Percentiles rank a stretch among this genome's conserved stretches.
Evolutionary conservation across 192 early-diverging fungal species (phyloP).

Genomic region (Coemansia javaensis): DNA sequence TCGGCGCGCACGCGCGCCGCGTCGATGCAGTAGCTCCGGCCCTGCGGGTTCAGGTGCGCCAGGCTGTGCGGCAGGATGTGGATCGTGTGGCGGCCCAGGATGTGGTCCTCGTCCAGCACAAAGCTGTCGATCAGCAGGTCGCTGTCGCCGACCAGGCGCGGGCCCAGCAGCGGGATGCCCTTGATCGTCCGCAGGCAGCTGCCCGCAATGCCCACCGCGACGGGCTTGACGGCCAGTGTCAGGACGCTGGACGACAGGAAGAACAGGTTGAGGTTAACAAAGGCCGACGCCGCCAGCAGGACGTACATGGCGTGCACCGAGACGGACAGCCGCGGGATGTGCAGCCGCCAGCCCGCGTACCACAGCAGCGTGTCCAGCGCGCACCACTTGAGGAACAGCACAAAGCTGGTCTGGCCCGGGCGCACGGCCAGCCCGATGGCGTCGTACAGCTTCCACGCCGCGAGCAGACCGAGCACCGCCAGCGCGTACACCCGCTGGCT

Average conservation of each 20-base stretch:
- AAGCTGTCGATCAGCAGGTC: slow-evolving; percentile 46
- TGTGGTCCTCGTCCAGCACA: slow-evolving; percentile 41
- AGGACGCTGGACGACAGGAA: slow-evolving; percentile 33
- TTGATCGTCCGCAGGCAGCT: slow-evolving; percentile 33
- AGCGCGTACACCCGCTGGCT: slow-evolving; percentile 43
- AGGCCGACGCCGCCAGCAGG: slow-evolving; percentile 11
- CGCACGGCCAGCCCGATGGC: slow-evolving; percentile 12
- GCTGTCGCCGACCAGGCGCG: slow-evolving; percentile 44
- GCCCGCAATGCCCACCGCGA: slow-evolving; percentile 29
- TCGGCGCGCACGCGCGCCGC: background rate
- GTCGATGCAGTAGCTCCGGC: slow-evolving; percentile 30
- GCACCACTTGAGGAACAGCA: slow-evolving; percentile 40
- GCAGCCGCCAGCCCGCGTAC: slow-evolving; percentile 28
- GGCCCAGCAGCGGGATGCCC: slow-evolving; percentile 34
- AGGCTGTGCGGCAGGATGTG: slow-evolving; percentile 48
- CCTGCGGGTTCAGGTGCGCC: slow-evolving; percentile 42
- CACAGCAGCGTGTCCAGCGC: slow-evolving; percentile 22
- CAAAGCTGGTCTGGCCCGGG: slow-evolving; percentile 14
- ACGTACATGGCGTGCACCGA: slow-evolving; percentile 5
- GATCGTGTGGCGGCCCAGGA: slow-evolving; percentile 49
- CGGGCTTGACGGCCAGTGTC: slow-evolving; percentile 33
- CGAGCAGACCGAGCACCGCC: slow-evolving; percentile 9
- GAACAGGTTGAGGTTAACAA: slow-evolving; percentile 39
- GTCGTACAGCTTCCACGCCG: slow-evolving; percentile 43
- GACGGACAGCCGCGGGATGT: slow-evolving; percentile 23